Evolutionary conservation across 2,329 filamentous ascomycete species (phyloP), one percentile per base, ranked within the genome.

Genomic region (Ampelomyces quisqualis): DNA sequence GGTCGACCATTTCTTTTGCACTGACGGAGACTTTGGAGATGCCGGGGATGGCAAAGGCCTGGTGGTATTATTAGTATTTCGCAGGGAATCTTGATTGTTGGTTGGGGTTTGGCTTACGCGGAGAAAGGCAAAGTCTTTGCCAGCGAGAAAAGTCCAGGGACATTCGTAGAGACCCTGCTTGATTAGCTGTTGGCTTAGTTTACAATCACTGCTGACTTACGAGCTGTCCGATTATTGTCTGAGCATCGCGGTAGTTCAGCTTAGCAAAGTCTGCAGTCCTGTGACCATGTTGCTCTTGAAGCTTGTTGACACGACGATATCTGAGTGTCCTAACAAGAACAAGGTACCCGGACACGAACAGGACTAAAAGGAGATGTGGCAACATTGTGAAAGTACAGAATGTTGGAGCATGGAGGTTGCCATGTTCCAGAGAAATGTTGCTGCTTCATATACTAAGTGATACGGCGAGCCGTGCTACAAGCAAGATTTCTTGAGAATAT

Each of bases 51-150:
- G 43, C 43, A 17, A 45, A 45, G 10, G 43, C 43, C 43, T 45
- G 27, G 2, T 4, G 11, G 11, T 26, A 10, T 27, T 11, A 26
- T 35, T 19, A 32, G 23, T 10, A 27, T 8, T 30, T n/a, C 4
- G 20, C 9, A 18, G 24, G 11, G 9, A 11, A 20, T 11, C n/a
- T n/a, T 24, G 7, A 3, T 13, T 18, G 10, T 7, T 10, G 18
- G 4, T 17, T 6, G 17, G 11, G 9, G 5, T 5, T 7, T 26
- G 19, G n/a, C n/a, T n/a, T 31, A 48, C 38, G 15, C 39, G 38
- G 5, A 43, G 35, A 22, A 47, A 47, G 11, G 38, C 38, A 24
- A 47, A 47, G 18, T 47, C 32, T 37, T 43, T 47, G 22, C 43
- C 39, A 2, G 39, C 19, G n/a, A 42, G 43, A 15, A 47, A 40